These are phyloP conservation scores for Cyclocybe cylindracea DNA, from an alignment of 768 basidiomycete species.

Conservation along the genomic window DNA sequence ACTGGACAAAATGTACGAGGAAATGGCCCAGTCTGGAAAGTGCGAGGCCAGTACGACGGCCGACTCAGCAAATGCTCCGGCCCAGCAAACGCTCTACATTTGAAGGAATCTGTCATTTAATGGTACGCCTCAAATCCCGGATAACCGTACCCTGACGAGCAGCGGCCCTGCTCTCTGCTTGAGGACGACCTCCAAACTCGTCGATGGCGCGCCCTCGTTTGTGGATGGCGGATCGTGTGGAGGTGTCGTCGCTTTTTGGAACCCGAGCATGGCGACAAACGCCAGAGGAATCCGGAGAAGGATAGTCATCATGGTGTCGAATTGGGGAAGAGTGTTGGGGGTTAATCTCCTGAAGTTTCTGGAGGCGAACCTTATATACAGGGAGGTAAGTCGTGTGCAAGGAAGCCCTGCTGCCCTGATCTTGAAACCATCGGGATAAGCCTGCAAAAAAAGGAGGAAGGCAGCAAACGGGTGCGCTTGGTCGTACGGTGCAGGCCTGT, in stretches of 20 bases:
- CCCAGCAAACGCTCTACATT: conserved; percentile 37
- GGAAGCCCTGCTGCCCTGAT: too few species aligned
- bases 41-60: conserved; percentile 34
- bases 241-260: conserved; percentile 47
- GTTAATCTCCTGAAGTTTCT: not conserved
- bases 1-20: conserved; percentile 25
- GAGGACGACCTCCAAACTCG: conserved; percentile 36
- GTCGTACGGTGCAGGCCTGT: too few species aligned
- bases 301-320: conserved; percentile 18
- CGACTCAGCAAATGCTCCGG: conserved; percentile 36
- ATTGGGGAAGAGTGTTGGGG: too few species aligned
- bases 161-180: conserved; percentile 32
- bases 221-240: conserved; percentile 40
- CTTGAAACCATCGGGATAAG: too few species aligned
- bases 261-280: conserved; percentile 40
- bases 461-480: too few species aligned
- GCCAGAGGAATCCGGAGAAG: conserved; percentile 45
- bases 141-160: conserved; percentile 35
- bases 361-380: not conserved
- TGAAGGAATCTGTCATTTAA: not conserved
- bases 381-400: too few species aligned
- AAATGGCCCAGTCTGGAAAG: conserved; percentile 18
- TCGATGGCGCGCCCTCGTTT: conserved; percentile 34
- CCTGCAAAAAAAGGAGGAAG: too few species aligned
- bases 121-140: not conserved